These are phyloP conservation scores for Pseudogymnoascus sp. DNA, from an alignment of 2,329 filamentous ascomycete species.

Conservation along the genomic window DNA sequence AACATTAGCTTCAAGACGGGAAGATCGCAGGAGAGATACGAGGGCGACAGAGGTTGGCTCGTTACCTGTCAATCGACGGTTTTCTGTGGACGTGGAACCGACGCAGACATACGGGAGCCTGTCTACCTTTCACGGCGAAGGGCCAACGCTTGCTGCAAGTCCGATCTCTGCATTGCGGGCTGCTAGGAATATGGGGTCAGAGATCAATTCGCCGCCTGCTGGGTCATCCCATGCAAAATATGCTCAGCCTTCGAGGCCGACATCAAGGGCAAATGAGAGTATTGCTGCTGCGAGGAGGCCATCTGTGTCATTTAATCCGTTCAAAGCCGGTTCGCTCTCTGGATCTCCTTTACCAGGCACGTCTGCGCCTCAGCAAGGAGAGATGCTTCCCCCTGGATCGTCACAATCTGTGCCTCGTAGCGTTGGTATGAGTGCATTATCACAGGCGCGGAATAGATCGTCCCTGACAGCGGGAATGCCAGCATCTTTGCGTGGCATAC, in stretches of 20 bases:
- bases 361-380: slow-evolving; percentile 19
- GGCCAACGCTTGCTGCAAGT: slow-evolving; percentile 68
- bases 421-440: slow-evolving; percentile 39
- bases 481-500: slow-evolving; percentile 59
- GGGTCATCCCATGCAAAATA: slow-evolving; percentile 37
- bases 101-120: slow-evolving; percentile 82
- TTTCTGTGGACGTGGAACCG: slow-evolving; percentile 44
- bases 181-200: slow-evolving; percentile 51
- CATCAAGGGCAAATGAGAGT: slow-evolving; percentile 39
- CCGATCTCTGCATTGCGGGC: slow-evolving; percentile 76
- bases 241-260: slow-evolving; percentile 25
- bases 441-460: slow-evolving; percentile 58
- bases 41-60: slow-evolving; percentile 56
- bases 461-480: slow-evolving; percentile 70
- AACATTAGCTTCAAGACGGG: slow-evolving; percentile 43
- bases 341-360: slow-evolving; percentile 58
- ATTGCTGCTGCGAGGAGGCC: slow-evolving; percentile 53
- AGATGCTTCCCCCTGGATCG: slow-evolving; percentile 39
- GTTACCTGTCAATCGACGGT: slow-evolving; percentile 55
- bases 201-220: slow-evolving; percentile 48
- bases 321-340: slow-evolving; percentile 92
- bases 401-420: slow-evolving; percentile 43
- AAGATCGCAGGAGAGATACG: slow-evolving; percentile 31
- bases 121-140: slow-evolving; percentile 81
- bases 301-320: slow-evolving; percentile 87